Evolutionary conservation across 768 basidiomycete genomes (phyloP).

Genomic region (Boletus rufocinnamomeus): DNA sequence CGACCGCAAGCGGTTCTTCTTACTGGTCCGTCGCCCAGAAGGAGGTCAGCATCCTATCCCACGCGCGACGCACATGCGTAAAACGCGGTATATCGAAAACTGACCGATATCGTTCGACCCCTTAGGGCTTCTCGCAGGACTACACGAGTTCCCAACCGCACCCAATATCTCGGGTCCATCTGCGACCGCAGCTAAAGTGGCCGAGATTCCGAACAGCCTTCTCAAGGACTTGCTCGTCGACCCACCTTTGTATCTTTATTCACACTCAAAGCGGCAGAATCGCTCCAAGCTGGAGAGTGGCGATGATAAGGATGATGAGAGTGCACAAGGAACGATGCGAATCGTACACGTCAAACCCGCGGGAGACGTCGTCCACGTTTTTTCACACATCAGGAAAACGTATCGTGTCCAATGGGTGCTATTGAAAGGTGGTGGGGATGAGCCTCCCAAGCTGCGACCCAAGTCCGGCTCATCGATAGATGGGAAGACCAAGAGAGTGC

Average conservation of each 20-base stretch:
- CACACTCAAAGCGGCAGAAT: slow-evolving; percentile 5
- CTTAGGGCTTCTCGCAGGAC: slow-evolving; percentile 84
- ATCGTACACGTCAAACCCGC: slow-evolving; percentile 51
- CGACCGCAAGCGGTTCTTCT: slow-evolving; percentile 55
- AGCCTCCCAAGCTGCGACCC: slow-evolving; percentile 40
- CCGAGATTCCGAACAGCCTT: slow-evolving; percentile 37
- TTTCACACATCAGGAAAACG: slow-evolving; percentile 90
- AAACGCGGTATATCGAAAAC: background rate
- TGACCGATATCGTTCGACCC: slow-evolving; percentile 1
- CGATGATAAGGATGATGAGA: background rate
- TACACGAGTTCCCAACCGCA: slow-evolving; percentile 83
- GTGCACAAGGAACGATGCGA: slow-evolving; percentile 15
- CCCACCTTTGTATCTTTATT: slow-evolving; percentile 24
- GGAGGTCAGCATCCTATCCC: slow-evolving; percentile 53
- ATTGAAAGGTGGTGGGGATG: slow-evolving; percentile 53
- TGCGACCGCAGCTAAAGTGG: slow-evolving; percentile 37
- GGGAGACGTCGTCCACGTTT: slow-evolving; percentile 76
- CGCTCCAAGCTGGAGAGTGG: background rate
- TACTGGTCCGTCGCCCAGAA: slow-evolving; percentile 82
- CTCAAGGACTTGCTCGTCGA: slow-evolving; percentile 43
- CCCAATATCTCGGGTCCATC: slow-evolving; percentile 49
- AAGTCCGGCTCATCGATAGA: slow-evolving; percentile 5
- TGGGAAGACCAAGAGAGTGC: slow-evolving; percentile 9
- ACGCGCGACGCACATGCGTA: background rate
- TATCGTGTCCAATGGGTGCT: slow-evolving; percentile 76